Percentiles rank a stretch among this genome's conserved stretches.
These are phyloP conservation scores for Trichosporon coremiiforme DNA, from an alignment of 1,284 basidiomycete species.

Conservation along the genomic window DNA sequence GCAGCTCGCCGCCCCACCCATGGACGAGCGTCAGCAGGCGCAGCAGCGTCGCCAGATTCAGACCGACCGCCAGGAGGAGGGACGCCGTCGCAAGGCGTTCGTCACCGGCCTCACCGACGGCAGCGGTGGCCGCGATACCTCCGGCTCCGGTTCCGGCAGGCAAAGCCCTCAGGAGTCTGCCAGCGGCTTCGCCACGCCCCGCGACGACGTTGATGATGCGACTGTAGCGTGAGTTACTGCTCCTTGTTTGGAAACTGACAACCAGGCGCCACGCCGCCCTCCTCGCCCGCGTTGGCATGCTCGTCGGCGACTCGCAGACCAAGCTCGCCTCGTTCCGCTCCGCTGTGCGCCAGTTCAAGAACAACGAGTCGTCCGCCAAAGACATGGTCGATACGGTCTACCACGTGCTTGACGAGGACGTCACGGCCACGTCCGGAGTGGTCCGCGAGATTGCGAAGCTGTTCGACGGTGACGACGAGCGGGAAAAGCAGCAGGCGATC, in stretches of 20 bases:
- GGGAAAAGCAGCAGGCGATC: constrained; percentile 71
- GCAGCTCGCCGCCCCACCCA: constrained; percentile 42
- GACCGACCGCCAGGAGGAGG: constrained; percentile 49
- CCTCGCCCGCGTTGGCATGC: constrained; percentile 66
- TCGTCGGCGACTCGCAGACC: constrained; percentile 70
- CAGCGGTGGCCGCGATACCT: neutral
- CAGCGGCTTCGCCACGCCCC: constrained; percentile 46
- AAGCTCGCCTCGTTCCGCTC: constrained; percentile 77
- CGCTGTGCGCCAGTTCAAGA: constrained; percentile 76
- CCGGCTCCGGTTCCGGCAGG: constrained; percentile 19
- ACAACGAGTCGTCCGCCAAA: constrained; percentile 74
- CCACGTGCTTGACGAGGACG: constrained; percentile 75
- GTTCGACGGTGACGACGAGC: constrained; percentile 72
- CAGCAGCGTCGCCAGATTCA: constrained; percentile 47
- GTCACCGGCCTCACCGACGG: constrained; percentile 62
- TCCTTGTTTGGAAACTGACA: neutral
- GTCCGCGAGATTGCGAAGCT: constrained; percentile 77
- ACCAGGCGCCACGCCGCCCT: constrained; percentile 66
- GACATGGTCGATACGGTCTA: constrained; percentile 86
- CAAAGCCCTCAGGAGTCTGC: constrained; percentile 25
- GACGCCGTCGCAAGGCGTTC: constrained; percentile 61
- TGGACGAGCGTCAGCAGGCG: constrained; percentile 49
- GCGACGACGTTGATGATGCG: constrained; percentile 55
- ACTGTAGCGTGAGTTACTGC: constrained; percentile 35
- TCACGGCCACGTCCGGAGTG: constrained; percentile 75